Conservation (phyloP, 176 grass and related monocot genomes). For the Aegilops longissima region DNA sequence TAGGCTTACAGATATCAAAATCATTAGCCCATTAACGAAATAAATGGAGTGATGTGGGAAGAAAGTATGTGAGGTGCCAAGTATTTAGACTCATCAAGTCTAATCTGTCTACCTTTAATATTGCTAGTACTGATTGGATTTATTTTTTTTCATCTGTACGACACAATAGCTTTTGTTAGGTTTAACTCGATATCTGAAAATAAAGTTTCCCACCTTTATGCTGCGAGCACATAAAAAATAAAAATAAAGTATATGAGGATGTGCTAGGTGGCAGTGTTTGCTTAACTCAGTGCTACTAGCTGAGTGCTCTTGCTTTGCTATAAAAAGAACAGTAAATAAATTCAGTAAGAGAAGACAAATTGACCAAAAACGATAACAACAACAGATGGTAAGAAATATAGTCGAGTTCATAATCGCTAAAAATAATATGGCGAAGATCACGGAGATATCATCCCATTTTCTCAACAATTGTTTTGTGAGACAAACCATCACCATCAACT, state of each 20-base stretch:
- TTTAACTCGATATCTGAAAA: neutral
- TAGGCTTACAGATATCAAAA: slow-evolving; percentile 26
- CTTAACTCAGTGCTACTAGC: neutral
- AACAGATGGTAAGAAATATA: neutral
- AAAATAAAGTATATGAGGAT: neutral
- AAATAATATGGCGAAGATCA: neutral
- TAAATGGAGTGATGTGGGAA: neutral
- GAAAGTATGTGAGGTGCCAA: neutral
- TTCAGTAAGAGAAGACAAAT: neutral
- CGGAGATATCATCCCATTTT: neutral
- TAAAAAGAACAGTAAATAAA: neutral
- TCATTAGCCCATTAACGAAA: slow-evolving; percentile 22
- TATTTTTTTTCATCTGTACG: neutral
- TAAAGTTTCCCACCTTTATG: slow-evolving; percentile 24
- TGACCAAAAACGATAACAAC: neutral
- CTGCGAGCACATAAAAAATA: neutral
- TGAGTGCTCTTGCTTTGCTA: neutral
- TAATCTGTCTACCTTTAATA: slow-evolving; percentile 13
- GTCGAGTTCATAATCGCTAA: neutral
- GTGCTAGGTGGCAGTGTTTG: slow-evolving; percentile 27
- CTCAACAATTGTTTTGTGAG: neutral
- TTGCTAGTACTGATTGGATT: neutral
- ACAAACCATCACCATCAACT: neutral
- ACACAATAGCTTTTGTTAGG: slow-evolving; percentile 14
- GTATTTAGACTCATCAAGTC: slow-evolving; percentile 23